Evolutionary conservation across 2,329 filamentous ascomycete species (phyloP).

Genomic region (Penicillium sp.): DNA sequence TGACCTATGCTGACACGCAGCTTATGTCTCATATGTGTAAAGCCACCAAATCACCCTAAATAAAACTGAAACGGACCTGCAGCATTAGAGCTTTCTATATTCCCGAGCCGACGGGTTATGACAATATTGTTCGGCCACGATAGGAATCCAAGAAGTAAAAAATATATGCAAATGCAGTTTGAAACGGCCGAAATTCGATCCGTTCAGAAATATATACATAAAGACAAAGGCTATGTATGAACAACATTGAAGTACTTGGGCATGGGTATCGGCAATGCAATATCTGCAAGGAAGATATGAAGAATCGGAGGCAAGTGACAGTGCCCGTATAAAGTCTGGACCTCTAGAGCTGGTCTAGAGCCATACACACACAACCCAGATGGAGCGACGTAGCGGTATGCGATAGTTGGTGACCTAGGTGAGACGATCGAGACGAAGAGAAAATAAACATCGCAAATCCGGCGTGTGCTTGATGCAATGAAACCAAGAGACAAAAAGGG

Average conservation of each 20-base stretch:
- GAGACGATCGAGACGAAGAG: neutral
- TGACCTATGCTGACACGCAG: constrained; percentile 7
- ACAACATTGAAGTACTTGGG: neutral
- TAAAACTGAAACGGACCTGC: neutral
- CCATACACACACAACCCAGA: neutral
- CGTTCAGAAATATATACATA: constrained; percentile 3
- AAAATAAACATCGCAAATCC: neutral
- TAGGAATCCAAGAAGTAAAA: neutral
- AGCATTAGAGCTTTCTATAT: neutral
- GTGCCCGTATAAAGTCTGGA: neutral
- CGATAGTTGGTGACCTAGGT: neutral
- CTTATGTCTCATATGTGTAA: constrained; percentile 2
- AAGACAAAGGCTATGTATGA: neutral
- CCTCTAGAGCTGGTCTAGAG: neutral
- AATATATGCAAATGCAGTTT: neutral
- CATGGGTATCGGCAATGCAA: constrained; percentile 11
- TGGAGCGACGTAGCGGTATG: neutral
- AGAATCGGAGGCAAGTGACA: neutral
- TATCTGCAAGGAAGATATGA: constrained; percentile 4
- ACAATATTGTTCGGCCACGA: too few relatives aligned
- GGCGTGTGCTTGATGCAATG: neutral
- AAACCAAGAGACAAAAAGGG: neutral
- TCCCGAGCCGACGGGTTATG: neutral
- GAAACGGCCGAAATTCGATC: neutral
- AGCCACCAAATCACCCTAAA: neutral